Percentiles rank a stretch among this genome's conserved stretches.
phyloP scores from a whole-genome alignment of 2,329 filamentous ascomycete genomes.

The Paraphoma chrysanthemicola region DNA sequence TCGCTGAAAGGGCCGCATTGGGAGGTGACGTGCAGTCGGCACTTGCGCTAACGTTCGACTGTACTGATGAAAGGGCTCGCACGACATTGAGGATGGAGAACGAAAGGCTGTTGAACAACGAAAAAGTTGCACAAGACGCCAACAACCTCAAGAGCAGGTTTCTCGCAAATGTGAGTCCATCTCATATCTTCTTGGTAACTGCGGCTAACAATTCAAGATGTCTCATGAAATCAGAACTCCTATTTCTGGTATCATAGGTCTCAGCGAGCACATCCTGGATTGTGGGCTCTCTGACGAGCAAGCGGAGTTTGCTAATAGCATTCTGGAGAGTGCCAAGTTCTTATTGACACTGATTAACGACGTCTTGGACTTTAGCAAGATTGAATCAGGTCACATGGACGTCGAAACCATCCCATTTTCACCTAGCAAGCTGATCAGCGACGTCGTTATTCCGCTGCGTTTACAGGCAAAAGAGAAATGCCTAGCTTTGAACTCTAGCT shows the following conservation, averaged over 20 bases:
- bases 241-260: slow-evolving; percentile 14
- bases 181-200: background rate
- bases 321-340: slow-evolving; percentile 64
- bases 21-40: slow-evolving; percentile 4
- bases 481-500: slow-evolving; percentile 63
- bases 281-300: slow-evolving; percentile 9
- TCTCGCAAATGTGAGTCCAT: slow-evolving; percentile 12
- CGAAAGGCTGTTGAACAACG: slow-evolving; percentile 6
- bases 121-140: slow-evolving; percentile 9
- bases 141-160: slow-evolving; percentile 14
- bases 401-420: slow-evolving; percentile 61
- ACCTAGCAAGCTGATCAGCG: slow-evolving; percentile 60
- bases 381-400: slow-evolving; percentile 55
- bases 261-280: slow-evolving; percentile 12
- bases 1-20: slow-evolving; percentile 6
- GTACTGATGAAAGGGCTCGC: slow-evolving; percentile 9
- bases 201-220: slow-evolving; percentile 6
- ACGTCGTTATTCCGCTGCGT: slow-evolving; percentile 53
- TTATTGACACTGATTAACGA: slow-evolving; percentile 56
- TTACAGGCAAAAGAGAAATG: slow-evolving; percentile 47
- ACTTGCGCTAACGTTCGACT: slow-evolving; percentile 11
- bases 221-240: slow-evolving; percentile 17
- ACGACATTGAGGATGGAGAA: slow-evolving; percentile 7
- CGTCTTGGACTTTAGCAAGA: slow-evolving; percentile 54
- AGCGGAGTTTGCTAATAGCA: slow-evolving; percentile 52